Conservation (phyloP, 1,284 basidiomycete genomes). For the Pascua guehoae region DNA sequence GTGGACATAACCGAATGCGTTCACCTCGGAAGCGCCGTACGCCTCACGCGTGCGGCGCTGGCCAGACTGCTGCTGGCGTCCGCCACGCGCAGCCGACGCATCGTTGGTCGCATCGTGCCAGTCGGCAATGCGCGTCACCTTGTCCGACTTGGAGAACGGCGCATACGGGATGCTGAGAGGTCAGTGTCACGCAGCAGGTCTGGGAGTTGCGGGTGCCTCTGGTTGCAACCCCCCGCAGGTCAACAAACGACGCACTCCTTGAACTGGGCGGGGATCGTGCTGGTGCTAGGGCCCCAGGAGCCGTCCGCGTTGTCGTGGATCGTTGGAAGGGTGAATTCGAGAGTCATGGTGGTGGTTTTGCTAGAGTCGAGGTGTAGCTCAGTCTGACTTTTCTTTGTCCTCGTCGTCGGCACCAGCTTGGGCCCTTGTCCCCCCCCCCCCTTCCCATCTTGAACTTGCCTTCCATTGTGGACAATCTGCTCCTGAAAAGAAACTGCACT, state of each 20-base stretch:
- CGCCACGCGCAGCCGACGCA: slow-evolving; percentile 43
- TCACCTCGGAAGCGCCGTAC: slow-evolving; percentile 62
- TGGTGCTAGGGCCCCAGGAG: slow-evolving; percentile 50
- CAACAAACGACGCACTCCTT: slow-evolving; percentile 41
- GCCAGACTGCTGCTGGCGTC: slow-evolving; percentile 24
- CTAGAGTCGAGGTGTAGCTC: slow-evolving; percentile 2
- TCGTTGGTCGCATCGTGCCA: slow-evolving; percentile 74
- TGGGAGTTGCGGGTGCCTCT: too few species aligned
- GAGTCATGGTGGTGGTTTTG: slow-evolving; percentile 32
- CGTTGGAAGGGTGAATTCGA: slow-evolving; percentile 46
- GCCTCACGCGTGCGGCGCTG: slow-evolving; percentile 50
- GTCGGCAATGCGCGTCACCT: slow-evolving; percentile 94
- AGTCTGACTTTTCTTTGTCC: background rate
- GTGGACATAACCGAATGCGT: slow-evolving; percentile 97
- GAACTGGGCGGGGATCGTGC: slow-evolving; percentile 46
- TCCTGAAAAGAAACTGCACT: slow-evolving; percentile 7
- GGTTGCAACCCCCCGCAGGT: background rate
- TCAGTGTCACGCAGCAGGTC: background rate
- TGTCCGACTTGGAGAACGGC: slow-evolving; percentile 97
- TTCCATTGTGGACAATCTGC: background rate
- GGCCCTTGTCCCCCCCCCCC: too few species aligned
- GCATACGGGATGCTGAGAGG: slow-evolving; percentile 75
- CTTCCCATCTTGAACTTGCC: background rate
- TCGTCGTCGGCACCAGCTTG: background rate
- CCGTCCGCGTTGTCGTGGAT: slow-evolving; percentile 50